Evolutionary conservation across 805 yeast genomes (phyloP).

Genomic region (Lipomyces spencermartinsiae): DNA sequence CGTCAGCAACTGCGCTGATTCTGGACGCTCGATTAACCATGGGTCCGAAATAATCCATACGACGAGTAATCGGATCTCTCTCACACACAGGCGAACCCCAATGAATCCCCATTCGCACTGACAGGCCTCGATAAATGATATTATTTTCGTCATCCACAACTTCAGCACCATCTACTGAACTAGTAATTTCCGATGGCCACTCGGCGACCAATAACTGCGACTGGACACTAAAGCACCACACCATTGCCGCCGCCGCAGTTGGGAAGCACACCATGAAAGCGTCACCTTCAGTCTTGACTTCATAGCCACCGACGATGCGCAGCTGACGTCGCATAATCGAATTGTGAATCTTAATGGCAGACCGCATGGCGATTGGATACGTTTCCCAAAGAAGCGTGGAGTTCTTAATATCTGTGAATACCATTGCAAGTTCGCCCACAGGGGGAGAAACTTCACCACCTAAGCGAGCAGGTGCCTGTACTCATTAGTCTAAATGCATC

Average conservation of each 20-base stretch:
- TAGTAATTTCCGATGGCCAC: constrained; percentile 94
- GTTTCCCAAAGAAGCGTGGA: constrained; percentile 94
- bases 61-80: constrained; percentile 87
- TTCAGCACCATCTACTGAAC: constrained; percentile 82
- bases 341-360: constrained; percentile 94
- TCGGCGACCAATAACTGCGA: constrained; percentile 80
- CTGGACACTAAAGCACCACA: constrained; percentile 96
- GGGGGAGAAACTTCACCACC: constrained; percentile 86
- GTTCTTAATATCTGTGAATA: constrained; percentile 94
- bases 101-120: constrained; percentile 97
- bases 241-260: constrained; percentile 83
- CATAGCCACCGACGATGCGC: constrained; percentile 94
- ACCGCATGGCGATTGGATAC: constrained; percentile 91
- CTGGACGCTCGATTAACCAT: constrained; percentile 96
- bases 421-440: constrained; percentile 91
- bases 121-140: constrained; percentile 80
- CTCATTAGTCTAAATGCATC: constrained; percentile 40
- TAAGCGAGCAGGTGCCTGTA: constrained; percentile 27
- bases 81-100: constrained; percentile 99
- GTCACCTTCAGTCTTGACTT: constrained; percentile 99
- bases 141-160: constrained; percentile 65
- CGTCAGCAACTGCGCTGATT: constrained; percentile 93
- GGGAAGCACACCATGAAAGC: constrained; percentile 98
- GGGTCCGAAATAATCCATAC: constrained; percentile 99
- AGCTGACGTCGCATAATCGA: constrained; percentile 91